Base-by-base conservation (phyloP, 192 early-diverging fungal species). In the Geranomyces variabilis region DNA sequence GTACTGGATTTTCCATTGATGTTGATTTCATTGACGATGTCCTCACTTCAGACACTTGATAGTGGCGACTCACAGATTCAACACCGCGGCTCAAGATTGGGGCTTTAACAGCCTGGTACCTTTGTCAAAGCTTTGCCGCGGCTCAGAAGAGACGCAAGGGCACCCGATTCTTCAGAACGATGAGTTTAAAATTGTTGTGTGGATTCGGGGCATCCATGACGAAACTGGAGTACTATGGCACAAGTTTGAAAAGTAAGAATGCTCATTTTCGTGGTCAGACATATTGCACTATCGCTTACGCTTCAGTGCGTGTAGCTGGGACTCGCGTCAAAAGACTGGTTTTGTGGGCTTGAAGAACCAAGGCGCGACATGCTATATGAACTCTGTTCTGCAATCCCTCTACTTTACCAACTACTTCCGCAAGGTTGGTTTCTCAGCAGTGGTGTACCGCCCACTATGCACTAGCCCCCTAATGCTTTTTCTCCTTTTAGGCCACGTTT, bases 281-380 rank as follows among this genome's bases (percentile, higher is more conserved):
- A 14, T 63, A n/a, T n/a, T n/a, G n/a, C n/a, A n/a, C n/a, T 22
- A 48, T 59, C 14, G 51, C 43, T 31, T 57, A 9, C 19, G n/a
- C n/a, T n/a, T n/a, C n/a, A n/a, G n/a, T n/a, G n/a, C n/a, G 24
- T 0, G 21, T 65, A 91, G 89, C 74, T 96, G 93, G 81, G 92
- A 95, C 75, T 97, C 96, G 28, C 93, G 92, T 77, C 85, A 86
- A 62, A 84, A 89, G 75, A 95, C 95, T 34, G 96, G 97, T 13
- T 95, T 84, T 78, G 93, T 98, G 28, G 97, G 96, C 0, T 80
- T 99, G 63, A 92, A 92, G 70, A 99, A 99, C 77, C 96, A 98
- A 78, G 97, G 95, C 19, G 95, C 96, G 0, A 99, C 97, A 0
- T 96, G 97, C 81, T 99, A 99, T 77, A 96, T 99, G 94, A 99